A percentile compares a stretch with the other conserved stretches of the same genome.
Evolutionary conservation across 805 yeast genomes (phyloP).

Genomic region (Allodekkera sacchari): DNA sequence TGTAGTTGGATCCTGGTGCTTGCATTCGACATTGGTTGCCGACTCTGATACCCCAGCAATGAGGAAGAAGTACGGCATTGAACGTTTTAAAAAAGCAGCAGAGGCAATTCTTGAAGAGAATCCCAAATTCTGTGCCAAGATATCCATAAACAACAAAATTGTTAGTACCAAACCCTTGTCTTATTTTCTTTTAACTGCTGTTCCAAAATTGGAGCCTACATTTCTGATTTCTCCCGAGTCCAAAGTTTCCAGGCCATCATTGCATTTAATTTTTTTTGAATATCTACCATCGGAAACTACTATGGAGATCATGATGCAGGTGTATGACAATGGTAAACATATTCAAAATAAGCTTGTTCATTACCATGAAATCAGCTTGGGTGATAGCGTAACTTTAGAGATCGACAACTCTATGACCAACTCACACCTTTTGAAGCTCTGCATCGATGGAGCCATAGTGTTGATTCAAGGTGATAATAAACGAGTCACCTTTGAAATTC

Average conservation of each 20-base stretch:
- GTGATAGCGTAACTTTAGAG: slow-evolving; percentile 10
- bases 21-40: slow-evolving; percentile 81
- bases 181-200: slow-evolving; percentile 51
- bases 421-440: slow-evolving; percentile 39
- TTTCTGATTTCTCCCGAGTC: slow-evolving; percentile 60
- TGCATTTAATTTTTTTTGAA: slow-evolving; percentile 41
- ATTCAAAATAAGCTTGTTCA: slow-evolving; percentile 37
- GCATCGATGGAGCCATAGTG: slow-evolving; percentile 59
- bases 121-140: slow-evolving; percentile 43
- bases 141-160: slow-evolving; percentile 7
- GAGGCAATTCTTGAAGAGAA: slow-evolving; percentile 36
- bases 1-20: slow-evolving; percentile 76
- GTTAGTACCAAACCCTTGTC: slow-evolving; percentile 36
- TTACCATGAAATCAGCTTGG: slow-evolving; percentile 29
- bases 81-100: slow-evolving; percentile 68
- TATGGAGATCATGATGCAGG: slow-evolving; percentile 48
- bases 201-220: slow-evolving; percentile 48
- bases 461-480: slow-evolving; percentile 7
- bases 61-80: slow-evolving; percentile 47
- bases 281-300: slow-evolving; percentile 27
- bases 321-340: slow-evolving; percentile 51
- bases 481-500: slow-evolving; percentile 2
- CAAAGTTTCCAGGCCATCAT: slow-evolving; percentile 29
- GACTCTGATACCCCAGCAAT: slow-evolving; percentile 66
- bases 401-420: slow-evolving; percentile 22